Conservation (phyloP, 108 stramenopile species). For the Nitzschia putrida region DNA sequence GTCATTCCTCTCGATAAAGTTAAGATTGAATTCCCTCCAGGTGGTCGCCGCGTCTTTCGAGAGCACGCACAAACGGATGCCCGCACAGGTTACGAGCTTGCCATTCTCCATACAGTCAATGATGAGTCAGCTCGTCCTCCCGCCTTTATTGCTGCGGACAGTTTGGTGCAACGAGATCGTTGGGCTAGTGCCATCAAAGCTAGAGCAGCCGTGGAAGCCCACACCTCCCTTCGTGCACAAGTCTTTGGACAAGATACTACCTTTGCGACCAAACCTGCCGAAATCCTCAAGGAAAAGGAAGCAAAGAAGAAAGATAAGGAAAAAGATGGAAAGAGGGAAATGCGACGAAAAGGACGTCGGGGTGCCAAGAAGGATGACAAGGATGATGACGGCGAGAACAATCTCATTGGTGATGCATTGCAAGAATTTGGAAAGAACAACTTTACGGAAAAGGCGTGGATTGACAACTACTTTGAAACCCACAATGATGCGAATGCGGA, state of each 20-base stretch:
- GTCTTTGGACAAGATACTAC: constrained; percentile 18
- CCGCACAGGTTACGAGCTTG: constrained; percentile 76
- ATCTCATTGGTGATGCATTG: constrained; percentile 27
- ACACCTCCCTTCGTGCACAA: constrained; percentile 39
- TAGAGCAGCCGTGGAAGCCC: constrained; percentile 42
- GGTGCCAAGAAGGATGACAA: constrained; percentile 13
- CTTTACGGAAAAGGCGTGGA: constrained; percentile 66
- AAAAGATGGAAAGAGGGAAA: constrained; percentile 15
- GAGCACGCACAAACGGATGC: constrained; percentile 84
- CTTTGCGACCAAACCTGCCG: constrained; percentile 13
- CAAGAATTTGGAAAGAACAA: constrained; percentile 61
- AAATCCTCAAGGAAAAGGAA: constrained; percentile 20
- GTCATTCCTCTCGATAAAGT: constrained; percentile 72
- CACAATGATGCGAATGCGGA: constrained; percentile 64
- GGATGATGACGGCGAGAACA: constrained; percentile 25
- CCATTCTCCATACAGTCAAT: constrained; percentile 45
- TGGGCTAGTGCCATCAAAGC: constrained; percentile 70
- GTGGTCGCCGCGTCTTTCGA: constrained; percentile 83
- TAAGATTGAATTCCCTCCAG: constrained; percentile 73
- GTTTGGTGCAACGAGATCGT: constrained; percentile 56
- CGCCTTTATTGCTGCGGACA: constrained; percentile 67
- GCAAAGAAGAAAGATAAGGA: constrained; percentile 7
- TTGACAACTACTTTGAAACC: constrained; percentile 69
- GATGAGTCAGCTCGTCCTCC: constrained; percentile 39
- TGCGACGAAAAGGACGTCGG: constrained; percentile 28